These are phyloP conservation scores for Leccinum disarticulatum DNA, from an alignment of 768 basidiomycete genomes.

Conservation along the genomic window DNA sequence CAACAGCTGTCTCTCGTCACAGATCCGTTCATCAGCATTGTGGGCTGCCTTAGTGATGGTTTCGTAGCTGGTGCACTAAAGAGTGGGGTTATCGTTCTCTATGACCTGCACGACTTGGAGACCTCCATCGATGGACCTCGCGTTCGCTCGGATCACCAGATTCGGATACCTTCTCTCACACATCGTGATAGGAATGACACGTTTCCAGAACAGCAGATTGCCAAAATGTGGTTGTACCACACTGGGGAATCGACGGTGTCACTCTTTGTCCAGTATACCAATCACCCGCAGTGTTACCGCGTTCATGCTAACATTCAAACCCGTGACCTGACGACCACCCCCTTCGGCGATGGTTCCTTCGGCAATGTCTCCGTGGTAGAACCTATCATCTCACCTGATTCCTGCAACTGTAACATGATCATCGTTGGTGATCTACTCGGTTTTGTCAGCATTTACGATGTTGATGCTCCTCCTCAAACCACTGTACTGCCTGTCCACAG, in stretches of 20 bases:
- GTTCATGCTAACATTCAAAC: slow-evolving; percentile 37
- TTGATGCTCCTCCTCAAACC: slow-evolving; percentile 28
- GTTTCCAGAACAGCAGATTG: slow-evolving; percentile 7
- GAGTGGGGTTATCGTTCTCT: slow-evolving; percentile 60
- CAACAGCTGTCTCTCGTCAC: slow-evolving; percentile 35
- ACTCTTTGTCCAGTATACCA: slow-evolving; percentile 52
- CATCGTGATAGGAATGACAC: slow-evolving; percentile 6
- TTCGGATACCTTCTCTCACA: slow-evolving; percentile 40
- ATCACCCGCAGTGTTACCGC: slow-evolving; percentile 54
- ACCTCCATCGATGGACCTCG: slow-evolving; percentile 9
- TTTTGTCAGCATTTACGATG: slow-evolving; percentile 60
- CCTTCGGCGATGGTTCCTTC: slow-evolving; percentile 53
- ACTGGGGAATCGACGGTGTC: slow-evolving; percentile 4
- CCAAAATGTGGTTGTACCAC: slow-evolving; percentile 19
- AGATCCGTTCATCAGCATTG: slow-evolving; percentile 54
- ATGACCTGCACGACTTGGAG: slow-evolving; percentile 43
- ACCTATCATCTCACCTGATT: slow-evolving; percentile 43
- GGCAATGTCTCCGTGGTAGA: slow-evolving; percentile 50
- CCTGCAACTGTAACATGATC: slow-evolving; percentile 50
- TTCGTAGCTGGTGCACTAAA: slow-evolving; percentile 49
- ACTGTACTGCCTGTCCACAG: slow-evolving; percentile 39
- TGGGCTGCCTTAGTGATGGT: slow-evolving; percentile 42
- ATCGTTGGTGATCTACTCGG: slow-evolving; percentile 67
- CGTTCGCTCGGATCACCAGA: slow-evolving; percentile 24
- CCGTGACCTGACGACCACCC: slow-evolving; percentile 32